Base-by-base conservation (phyloP, 441 rosid genomes). In the Theobroma grandiflorum region DNA sequence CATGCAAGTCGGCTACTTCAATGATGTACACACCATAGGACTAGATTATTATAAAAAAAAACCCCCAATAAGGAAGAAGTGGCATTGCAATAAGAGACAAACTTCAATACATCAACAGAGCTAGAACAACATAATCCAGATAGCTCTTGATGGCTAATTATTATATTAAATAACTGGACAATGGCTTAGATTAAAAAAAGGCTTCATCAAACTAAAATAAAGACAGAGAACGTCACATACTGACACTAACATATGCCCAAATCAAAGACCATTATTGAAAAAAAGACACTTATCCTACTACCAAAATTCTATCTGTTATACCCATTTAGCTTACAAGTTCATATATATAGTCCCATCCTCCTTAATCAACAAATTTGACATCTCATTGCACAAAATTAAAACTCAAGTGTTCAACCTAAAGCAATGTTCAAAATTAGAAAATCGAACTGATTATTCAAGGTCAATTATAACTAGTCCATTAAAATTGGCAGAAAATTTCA, bases 71-170 rank as follows among this genome's bases (percentile, higher is more conserved):
- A 1, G 31, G 8, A 16, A 11, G 47, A 45, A 69, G 31, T 33
- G 15, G 26, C 43, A 7, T 49, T 31, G 22, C 74, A 70, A 3
- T 50, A 71, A 71, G 59, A 50, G 59, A 50, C 58, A 47, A 70
- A 15, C 50, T 18, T 49, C 40, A 22, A 10, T 59, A 59, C 4
- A 8, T 66, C 71, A 66, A 40, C 31, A 40, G 50, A 42, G 8
- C 4, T 47, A 26, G 33, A 72, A 72, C 76, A 53, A n/a, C 76
- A 37, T 18, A 72, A 72, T 72, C 76, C 62, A 37, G 63, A 72
- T 20, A 40, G 42, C 78, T 42, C 26, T 26, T 11, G 31, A 61
- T 42, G 37, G 43, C 4, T 37, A 38, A 61, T 43, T 45, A 31
- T 18, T 18, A 58, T n/a, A 57, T 58, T 20, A 18, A 8, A 70